Base-by-base conservation (phyloP, 1,284 basidiomycete species). In the Gymnopus androsaceus region DNA sequence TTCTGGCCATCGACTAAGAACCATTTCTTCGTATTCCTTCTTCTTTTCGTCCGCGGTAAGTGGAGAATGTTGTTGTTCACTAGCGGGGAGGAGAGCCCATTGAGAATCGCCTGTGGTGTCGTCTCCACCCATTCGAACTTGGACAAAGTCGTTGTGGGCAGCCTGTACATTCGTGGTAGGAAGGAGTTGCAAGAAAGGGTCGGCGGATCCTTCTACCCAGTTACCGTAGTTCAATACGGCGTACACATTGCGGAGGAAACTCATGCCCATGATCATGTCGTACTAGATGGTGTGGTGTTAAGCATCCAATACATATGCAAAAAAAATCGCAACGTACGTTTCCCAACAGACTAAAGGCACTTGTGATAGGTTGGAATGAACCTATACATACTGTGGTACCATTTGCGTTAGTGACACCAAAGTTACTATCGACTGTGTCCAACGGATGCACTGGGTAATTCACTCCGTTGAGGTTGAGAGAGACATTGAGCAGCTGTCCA, bases 221-320 rank as follows among this genome's bases (percentile, higher is more conserved):
- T 82, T 71, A 31, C 84, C 85, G 60, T 77, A 84, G 67, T 83
- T 75, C 51, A 86, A 72, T 7, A 86, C 73, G 3, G 80, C 79
- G 63, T 87, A 87, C 3, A 72, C 69, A 66, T 89, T 91, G 25
- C 88, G 86, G 58, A 91, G 59, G 73, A 91, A 90, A 56, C 78
- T 80, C 89, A 92, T 91, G 61, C 89, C 89, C 51, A 91, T 76
- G 63, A 92, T 89, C 76, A 90, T 83, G 63, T 92, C 89, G 59
- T 89, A 90, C n/a, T n/a, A n/a, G n/a, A n/a, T n/a, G n/a, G n/a
- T n/a, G n/a, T n/a, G n/a, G n/a, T n/a, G n/a, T n/a, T n/a, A n/a
- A n/a, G n/a, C n/a, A n/a, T n/a, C n/a, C n/a, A n/a, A n/a, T n/a
- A n/a, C n/a, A n/a, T n/a, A n/a, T n/a, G n/a, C n/a, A n/a, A n/a